phyloP scores from a whole-genome alignment of 305 asterid genomes.

The Stenogyne calaminthoides region DNA sequence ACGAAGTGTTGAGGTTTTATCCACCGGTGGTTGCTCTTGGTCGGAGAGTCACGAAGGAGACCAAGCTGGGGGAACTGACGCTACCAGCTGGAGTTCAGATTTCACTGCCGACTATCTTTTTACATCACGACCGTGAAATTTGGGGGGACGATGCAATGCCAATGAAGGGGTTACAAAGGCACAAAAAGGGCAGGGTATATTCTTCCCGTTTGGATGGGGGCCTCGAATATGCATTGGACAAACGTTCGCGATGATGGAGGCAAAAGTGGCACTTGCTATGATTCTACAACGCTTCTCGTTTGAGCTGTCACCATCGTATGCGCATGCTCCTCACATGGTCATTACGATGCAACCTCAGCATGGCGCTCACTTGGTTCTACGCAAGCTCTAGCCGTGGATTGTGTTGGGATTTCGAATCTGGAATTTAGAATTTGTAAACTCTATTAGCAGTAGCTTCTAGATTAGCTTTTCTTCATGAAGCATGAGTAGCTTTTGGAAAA shows the following conservation, averaged over 20 bases:
- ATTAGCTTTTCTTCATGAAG: too few relatives aligned
- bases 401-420: not conserved
- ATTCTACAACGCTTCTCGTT: slow-evolving; percentile 41
- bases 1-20: slow-evolving; percentile 6
- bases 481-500: not conserved
- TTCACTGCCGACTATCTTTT: not conserved
- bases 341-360: slow-evolving; percentile 44
- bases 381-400: slow-evolving; percentile 19
- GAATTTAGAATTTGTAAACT: too few relatives aligned
- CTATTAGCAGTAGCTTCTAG: too few relatives aligned
- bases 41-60: not conserved
- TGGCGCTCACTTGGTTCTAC: slow-evolving; percentile 45
- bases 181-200: not conserved
- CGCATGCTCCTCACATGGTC: slow-evolving; percentile 42
- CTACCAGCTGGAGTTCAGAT: not conserved
- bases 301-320: slow-evolving; percentile 46
- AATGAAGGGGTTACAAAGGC: not conserved
- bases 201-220: not conserved
- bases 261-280: slow-evolving; percentile 37
- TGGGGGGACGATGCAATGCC: not conserved
- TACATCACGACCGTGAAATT: not conserved
- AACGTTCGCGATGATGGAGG: not conserved
- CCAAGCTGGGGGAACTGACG: not conserved
- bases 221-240: not conserved
- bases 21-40: not conserved